Conservation (phyloP, 768 basidiomycete species). For the Mycena sanguinolenta region DNA sequence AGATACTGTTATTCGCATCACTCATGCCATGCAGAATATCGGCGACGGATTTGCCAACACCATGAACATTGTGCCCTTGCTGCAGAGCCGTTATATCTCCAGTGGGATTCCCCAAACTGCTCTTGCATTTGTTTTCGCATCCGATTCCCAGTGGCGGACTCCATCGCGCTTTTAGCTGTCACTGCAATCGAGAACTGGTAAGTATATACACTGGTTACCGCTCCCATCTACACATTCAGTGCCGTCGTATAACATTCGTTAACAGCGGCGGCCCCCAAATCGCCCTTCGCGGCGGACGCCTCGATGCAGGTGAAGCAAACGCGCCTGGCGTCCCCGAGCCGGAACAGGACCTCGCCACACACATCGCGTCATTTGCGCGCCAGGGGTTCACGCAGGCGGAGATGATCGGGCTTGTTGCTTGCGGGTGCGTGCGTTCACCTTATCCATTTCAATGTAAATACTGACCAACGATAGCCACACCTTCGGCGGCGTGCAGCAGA, state of each 20-base stretch:
- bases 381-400: slow-evolving; percentile 30
- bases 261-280: slow-evolving; percentile 18
- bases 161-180: slow-evolving; percentile 22
- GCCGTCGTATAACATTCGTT: slow-evolving; percentile 1
- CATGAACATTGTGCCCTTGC: slow-evolving; percentile 17
- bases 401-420: slow-evolving; percentile 31
- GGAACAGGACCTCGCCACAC: slow-evolving; percentile 9
- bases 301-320: slow-evolving; percentile 12
- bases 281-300: slow-evolving; percentile 18
- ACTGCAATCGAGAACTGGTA: slow-evolving; percentile 25
- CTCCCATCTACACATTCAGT: too few species aligned
- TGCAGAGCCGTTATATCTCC: slow-evolving; percentile 13
- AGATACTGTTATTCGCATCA: too few species aligned
- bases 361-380: slow-evolving; percentile 19
- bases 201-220: slow-evolving; percentile 1
- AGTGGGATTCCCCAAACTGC: slow-evolving; percentile 6
- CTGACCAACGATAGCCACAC: slow-evolving; percentile 12
- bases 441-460: too few species aligned
- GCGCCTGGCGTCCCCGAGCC: slow-evolving; percentile 15
- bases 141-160: slow-evolving; percentile 10
- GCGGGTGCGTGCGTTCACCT: slow-evolving; percentile 16
- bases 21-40: too few species aligned
- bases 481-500: slow-evolving; percentile 21
- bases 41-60: slow-evolving; percentile 16
- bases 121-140: neutral